Conservation (phyloP, 2,329 filamentous ascomycete genomes). For the Moelleriella libera region DNA sequence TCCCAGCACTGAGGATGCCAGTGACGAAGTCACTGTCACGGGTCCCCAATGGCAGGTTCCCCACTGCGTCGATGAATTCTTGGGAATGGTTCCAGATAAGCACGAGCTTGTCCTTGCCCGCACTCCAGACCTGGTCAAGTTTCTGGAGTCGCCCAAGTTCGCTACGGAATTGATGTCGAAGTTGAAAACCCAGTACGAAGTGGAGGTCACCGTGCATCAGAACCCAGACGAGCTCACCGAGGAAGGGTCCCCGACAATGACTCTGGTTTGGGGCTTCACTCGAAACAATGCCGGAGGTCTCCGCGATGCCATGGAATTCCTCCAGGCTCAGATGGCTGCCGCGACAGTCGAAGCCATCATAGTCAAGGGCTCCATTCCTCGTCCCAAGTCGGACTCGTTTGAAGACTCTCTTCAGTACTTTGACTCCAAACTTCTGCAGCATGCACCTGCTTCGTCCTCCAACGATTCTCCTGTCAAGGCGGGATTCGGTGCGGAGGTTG, state of each 20-base stretch:
- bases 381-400: conserved; percentile 98
- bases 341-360: conserved; percentile 79
- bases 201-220: conserved; percentile 65
- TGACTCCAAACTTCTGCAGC: conserved; percentile 89
- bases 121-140: conserved; percentile 62
- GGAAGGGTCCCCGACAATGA: conserved; percentile 42
- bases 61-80: conserved; percentile 86
- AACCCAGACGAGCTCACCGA: conserved; percentile 44
- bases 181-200: conserved; percentile 82
- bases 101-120: conserved; percentile 81
- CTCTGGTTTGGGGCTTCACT: conserved; percentile 70
- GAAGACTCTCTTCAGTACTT: conserved; percentile 96
- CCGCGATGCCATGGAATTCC: conserved; percentile 89
- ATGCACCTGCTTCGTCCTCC: conserved; percentile 65
- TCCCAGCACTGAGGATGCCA: conserved; percentile 92
- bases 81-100: conserved; percentile 95
- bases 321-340: conserved; percentile 73
- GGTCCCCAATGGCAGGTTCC: conserved; percentile 97
- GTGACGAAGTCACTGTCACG: conserved; percentile 88
- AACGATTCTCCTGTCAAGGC: conserved; percentile 84
- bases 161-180: conserved; percentile 66
- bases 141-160: conserved; percentile 72
- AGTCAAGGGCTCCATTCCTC: conserved; percentile 86
- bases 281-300: conserved; percentile 93
- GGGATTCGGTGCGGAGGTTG: conserved; percentile 68